Evolutionary conservation across 164 flowering plant species (phyloP).

Genomic region (Stephania cephalantha): DNA sequence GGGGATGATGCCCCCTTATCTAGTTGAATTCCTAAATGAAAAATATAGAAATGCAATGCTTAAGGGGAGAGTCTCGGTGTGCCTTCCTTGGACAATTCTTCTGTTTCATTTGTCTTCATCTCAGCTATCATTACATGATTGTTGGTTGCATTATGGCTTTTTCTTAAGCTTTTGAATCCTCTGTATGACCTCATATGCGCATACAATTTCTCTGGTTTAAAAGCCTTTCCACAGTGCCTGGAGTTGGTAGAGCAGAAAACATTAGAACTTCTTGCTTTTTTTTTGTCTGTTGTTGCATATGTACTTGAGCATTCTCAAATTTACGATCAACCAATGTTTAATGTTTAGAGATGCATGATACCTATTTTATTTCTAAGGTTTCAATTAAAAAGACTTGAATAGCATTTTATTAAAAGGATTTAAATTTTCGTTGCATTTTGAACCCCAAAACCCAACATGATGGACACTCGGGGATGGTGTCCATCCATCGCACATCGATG

Average conservation of each 20-base stretch:
- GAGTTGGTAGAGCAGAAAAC: conserved; percentile 4
- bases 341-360: no score
- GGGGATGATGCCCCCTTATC: not conserved
- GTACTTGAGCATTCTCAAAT: no score
- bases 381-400: no score
- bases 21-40: not conserved
- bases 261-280: not conserved
- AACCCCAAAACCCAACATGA: no score
- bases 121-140: not conserved
- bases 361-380: no score
- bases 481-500: no score
- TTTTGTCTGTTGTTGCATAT: no score
- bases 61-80: not conserved
- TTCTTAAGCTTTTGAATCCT: conserved; percentile 38
- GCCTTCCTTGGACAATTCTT: not conserved
- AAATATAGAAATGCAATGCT: not conserved
- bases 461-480: no score
- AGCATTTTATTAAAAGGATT: no score
- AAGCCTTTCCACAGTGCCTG: conserved; percentile 76
- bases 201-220: conserved; percentile 73
- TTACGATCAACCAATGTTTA: not conserved
- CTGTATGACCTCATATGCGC: conserved; percentile 70
- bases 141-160: not conserved
- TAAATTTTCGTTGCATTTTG: no score
- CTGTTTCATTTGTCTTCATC: not conserved